Evolutionary conservation across 345 rosid species (phyloP).

Genomic region (Populus tremula): DNA sequence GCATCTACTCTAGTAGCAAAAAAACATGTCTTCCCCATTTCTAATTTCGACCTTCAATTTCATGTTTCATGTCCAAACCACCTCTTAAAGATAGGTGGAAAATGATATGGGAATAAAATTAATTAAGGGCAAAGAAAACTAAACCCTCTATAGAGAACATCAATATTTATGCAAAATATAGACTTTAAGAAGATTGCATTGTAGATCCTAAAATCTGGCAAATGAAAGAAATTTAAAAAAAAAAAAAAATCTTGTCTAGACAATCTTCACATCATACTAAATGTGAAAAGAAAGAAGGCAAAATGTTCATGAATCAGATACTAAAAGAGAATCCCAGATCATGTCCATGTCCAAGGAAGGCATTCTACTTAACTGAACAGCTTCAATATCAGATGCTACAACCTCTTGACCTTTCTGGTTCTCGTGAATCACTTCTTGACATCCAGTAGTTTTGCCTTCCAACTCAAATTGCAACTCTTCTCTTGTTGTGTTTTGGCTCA

Average conservation of each 20-base stretch:
- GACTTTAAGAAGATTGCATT: neutral
- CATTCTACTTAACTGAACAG: constrained; percentile 86
- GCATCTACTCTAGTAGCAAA: neutral
- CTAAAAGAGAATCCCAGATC: constrained; percentile 88
- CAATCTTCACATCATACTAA: neutral
- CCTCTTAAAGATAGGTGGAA: neutral
- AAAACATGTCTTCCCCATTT: neutral
- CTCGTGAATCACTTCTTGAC: constrained; percentile 21
- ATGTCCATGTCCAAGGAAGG: constrained; percentile 97
- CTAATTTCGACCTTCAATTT: neutral
- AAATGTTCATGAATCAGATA: constrained; percentile 51
- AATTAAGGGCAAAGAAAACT: neutral
- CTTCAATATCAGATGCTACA: constrained; percentile 44
- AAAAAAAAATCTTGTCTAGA: neutral
- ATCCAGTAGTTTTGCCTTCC: constrained; percentile 24
- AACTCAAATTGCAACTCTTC: constrained; percentile 39
- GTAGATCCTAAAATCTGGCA: neutral
- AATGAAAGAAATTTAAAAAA: neutral
- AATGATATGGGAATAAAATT: neutral
- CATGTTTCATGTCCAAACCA: neutral
- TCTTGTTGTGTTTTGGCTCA: constrained; percentile 18
- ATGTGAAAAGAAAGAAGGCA: neutral
- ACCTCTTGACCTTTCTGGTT: constrained; percentile 33
- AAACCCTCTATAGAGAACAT: neutral
- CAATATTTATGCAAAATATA: neutral